Percentiles rank a stretch among this genome's conserved stretches.
phyloP scores from a whole-genome alignment of 495 filamentous ascomycete genomes.

The Daldinia loculata region DNA sequence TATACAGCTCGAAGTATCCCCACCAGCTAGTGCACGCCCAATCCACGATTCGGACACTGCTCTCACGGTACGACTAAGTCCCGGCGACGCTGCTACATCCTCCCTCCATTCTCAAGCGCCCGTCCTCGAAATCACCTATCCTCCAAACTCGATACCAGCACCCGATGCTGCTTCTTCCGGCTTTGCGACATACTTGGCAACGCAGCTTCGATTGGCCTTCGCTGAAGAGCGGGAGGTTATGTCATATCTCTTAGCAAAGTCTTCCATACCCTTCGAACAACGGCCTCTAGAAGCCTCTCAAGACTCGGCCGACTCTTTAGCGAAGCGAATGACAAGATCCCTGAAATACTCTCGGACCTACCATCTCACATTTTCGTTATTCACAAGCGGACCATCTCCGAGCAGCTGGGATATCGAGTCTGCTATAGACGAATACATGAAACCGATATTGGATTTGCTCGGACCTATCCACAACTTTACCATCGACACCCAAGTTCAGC shows the following conservation, averaged over 20 bases:
- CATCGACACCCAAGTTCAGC: conserved; percentile 93
- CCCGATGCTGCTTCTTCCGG: conserved; percentile 73
- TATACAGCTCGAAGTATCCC: conserved; percentile 75
- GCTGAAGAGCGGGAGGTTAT: conserved; percentile 90
- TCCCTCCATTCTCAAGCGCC: conserved; percentile 73
- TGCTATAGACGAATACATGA: conserved; percentile 82
- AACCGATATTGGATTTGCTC: conserved; percentile 80
- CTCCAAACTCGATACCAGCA: conserved; percentile 75
- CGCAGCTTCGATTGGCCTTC: conserved; percentile 80
- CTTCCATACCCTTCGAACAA: conserved; percentile 59
- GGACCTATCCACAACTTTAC: conserved; percentile 92
- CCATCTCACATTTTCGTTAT: conserved; percentile 94
- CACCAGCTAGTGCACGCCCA: conserved; percentile 47
- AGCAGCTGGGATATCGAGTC: conserved; percentile 91
- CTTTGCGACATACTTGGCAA: conserved; percentile 82
- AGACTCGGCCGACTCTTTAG: conserved; percentile 55
- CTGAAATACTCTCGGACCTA: conserved; percentile 94
- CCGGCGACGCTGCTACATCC: conserved; percentile 68
- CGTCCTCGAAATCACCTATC: conserved; percentile 80
- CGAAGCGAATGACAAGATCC: conserved; percentile 74
- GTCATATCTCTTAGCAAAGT: conserved; percentile 76
- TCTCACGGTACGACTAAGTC: conserved; percentile 73
- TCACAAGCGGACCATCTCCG: conserved; percentile 77
- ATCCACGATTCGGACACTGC: conserved; percentile 49
- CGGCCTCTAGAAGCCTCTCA: conserved; percentile 53